A percentile compares a stretch with the other conserved stretches of the same genome.
phyloP scores from a whole-genome alignment of 192 early-diverging fungal genomes.

The Dissophora ornata region DNA sequence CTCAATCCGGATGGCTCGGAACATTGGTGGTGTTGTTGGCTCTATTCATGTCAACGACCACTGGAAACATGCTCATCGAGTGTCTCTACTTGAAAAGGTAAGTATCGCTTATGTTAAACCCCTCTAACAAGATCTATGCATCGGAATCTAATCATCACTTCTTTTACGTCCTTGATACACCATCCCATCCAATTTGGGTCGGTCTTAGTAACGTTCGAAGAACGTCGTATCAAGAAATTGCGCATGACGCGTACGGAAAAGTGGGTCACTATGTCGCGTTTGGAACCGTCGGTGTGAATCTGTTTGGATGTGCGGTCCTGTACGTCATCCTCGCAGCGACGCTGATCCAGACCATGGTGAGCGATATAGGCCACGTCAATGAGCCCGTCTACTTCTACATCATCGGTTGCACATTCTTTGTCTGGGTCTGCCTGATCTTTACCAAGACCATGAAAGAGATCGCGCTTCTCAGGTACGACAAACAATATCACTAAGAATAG shows the following conservation, averaged over 20 bases:
- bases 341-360: conserved; percentile 69
- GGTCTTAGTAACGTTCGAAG: conserved; percentile 59
- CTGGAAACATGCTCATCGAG: conserved; percentile 65
- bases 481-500: too few relatives aligned
- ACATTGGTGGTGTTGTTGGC: conserved; percentile 54
- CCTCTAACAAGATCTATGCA: too few relatives aligned
- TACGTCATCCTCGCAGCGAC: conserved; percentile 78
- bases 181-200: too few relatives aligned
- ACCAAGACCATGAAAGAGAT: conserved; percentile 85
- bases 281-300: conserved; percentile 70
- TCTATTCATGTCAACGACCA: conserved; percentile 64
- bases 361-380: conserved; percentile 15
- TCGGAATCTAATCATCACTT: neutral
- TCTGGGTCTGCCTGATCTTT: conserved; percentile 73
- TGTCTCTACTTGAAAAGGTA: conserved; percentile 61
- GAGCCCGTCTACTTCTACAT: conserved; percentile 66
- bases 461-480: conserved; percentile 64
- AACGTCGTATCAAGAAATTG: conserved; percentile 73
- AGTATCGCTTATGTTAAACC: too few relatives aligned
- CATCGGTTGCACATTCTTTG: conserved; percentile 62
- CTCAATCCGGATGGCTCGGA: conserved; percentile 68
- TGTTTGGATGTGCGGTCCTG: conserved; percentile 74
- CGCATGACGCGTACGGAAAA: conserved; percentile 72
- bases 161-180: neutral
- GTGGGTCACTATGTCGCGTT: conserved; percentile 64